Base-by-base conservation (phyloP, 352 stramenopile genomes). In the Peronosclerospora sorghi region DNA sequence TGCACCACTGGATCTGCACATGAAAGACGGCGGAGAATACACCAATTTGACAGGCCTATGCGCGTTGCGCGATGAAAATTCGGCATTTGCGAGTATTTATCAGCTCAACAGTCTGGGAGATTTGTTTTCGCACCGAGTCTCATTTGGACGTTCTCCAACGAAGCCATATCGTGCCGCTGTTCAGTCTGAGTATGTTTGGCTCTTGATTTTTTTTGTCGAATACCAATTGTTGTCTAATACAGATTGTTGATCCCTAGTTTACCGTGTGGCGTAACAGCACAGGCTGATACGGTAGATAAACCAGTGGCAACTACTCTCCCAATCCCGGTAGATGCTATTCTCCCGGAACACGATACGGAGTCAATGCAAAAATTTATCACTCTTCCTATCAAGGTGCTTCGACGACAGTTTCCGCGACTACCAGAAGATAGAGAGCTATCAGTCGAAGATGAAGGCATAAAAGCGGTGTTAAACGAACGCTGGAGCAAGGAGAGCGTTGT, bases 101-200 rank as follows among this genome's bases (percentile, higher is more conserved):
- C 68, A 84, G 42, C 37, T 88, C n/a, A 88, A 72, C 43, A 68
- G 53, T 42, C 34, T 81, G 17, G 75, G 75, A 2, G 75, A 88
- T 37, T 30, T 88, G 2, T 82, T 71, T 41, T 77, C 63, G 4
- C 75, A 87, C 44, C 51, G 50, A 8, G 62, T 87, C 17, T 67
- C 72, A 19, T 64, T 59, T 32, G 40, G 41, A 13, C 60, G 51
- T 23, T 56, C 36, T 15, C 42, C 63, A 7, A 56, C 45, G 14
- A 68, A 63, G 29, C 46, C 51, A 6, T 80, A 83, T 28, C 41
- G 59, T 12, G 48, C 59, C 8, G 68, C 68, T 15, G 56, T 87
- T 35, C 75, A 85, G 36, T 32, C 55, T 1, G 59, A 73, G 75
- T 87, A 72, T 50, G 74, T 71, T 21, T n/a, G 38, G 18, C 10